Conservation (phyloP, 2,329 filamentous ascomycete genomes). For the Colletotrichum liaoningense region DNA sequence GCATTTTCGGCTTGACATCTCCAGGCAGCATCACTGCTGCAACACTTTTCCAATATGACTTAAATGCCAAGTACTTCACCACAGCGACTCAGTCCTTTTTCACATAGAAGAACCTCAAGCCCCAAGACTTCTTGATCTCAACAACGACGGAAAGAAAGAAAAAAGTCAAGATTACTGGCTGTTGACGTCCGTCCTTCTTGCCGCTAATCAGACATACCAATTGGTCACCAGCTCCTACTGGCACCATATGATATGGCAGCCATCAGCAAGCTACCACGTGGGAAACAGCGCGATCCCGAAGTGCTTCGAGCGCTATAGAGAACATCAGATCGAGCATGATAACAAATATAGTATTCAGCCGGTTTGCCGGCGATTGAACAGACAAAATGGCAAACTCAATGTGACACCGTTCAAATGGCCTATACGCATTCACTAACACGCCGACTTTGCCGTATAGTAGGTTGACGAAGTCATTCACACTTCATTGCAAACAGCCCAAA, state of each 20-base stretch:
- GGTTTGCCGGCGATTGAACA: neutral
- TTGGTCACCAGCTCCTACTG: neutral
- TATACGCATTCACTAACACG: neutral
- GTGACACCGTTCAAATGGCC: neutral
- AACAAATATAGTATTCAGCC: neutral
- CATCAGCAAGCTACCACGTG: neutral
- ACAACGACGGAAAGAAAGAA: neutral
- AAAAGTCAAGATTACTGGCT: neutral
- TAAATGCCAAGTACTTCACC: neutral
- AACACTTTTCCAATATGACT: neutral
- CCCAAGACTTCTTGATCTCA: neutral
- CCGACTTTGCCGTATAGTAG: neutral
- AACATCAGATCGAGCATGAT: neutral
- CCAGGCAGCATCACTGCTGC: neutral
- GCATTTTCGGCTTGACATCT: neutral
- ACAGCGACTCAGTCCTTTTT: neutral
- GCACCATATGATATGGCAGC: neutral
- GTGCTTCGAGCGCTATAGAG: neutral
- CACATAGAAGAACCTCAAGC: neutral
- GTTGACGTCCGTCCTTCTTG: neutral
- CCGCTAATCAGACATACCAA: neutral
- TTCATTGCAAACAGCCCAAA: constrained; percentile 2
- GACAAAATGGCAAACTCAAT: neutral
- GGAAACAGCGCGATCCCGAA: neutral
- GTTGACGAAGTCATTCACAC: neutral